A percentile compares a stretch with the other conserved stretches of the same genome.
These are phyloP conservation scores for Trichoderma koningii DNA, from an alignment of 2,329 filamentous ascomycete genomes.

Conservation along the genomic window DNA sequence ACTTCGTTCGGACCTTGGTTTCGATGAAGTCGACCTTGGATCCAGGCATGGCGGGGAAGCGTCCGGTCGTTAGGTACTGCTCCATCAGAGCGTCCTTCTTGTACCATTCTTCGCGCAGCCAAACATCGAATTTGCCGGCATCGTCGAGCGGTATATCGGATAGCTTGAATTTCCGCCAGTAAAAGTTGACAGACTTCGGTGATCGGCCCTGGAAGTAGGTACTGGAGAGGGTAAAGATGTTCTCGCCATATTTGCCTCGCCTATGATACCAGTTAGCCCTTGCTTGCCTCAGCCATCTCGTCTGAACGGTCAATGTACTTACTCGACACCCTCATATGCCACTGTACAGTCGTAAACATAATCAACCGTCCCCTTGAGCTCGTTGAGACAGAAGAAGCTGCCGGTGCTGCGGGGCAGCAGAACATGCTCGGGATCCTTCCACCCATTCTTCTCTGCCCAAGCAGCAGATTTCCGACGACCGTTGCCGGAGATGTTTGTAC, in stretches of 20 bases:
- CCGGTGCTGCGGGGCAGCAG: conserved; percentile 81
- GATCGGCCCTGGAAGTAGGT: conserved; percentile 87
- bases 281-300: background rate
- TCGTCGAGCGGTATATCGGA: conserved; percentile 78
- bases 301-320: conserved; percentile 47
- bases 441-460: conserved; percentile 76
- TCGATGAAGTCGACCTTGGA: conserved; percentile 55
- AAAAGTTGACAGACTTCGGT: conserved; percentile 94
- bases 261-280: conserved; percentile 43
- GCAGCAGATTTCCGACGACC: conserved; percentile 68
- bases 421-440: conserved; percentile 72
- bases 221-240: conserved; percentile 82
- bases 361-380: conserved; percentile 72
- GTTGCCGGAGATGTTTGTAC: conserved; percentile 75
- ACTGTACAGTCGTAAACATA: conserved; percentile 94
- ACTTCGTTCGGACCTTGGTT: conserved; percentile 57
- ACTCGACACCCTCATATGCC: conserved; percentile 91
- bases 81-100: conserved; percentile 92
- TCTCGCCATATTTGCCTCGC: conserved; percentile 81
- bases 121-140: conserved; percentile 73
- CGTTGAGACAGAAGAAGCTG: conserved; percentile 74
- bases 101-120: conserved; percentile 84
- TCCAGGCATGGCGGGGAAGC: conserved; percentile 71
- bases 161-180: conserved; percentile 86
- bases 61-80: conserved; percentile 73